Conservation (phyloP, 805 yeast genomes). For the Ogataea methanolica region DNA sequence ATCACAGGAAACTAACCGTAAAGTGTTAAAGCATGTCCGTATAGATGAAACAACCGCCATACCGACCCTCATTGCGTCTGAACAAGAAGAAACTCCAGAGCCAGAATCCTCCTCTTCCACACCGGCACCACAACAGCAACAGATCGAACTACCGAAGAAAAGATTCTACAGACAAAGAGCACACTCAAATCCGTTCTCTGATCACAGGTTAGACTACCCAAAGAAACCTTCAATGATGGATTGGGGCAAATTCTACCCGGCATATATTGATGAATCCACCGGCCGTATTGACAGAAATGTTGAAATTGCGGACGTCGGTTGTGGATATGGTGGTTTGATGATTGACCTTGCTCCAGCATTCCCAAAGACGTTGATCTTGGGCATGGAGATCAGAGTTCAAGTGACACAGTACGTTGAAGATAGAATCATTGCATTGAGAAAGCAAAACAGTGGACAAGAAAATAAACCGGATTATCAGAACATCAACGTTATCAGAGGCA, state of each 20-base stretch:
- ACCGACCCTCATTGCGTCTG: slow-evolving; percentile 3
- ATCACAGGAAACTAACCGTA: slow-evolving; percentile 39
- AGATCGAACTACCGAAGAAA: slow-evolving; percentile 59
- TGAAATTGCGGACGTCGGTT: slow-evolving; percentile 93
- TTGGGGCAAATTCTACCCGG: slow-evolving; percentile 78
- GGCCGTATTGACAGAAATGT: slow-evolving; percentile 49
- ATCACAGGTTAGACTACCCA: slow-evolving; percentile 90
- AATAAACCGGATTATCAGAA: slow-evolving; percentile 55
- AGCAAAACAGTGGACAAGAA: slow-evolving; percentile 30
- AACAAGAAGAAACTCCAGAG: slow-evolving; percentile 17
- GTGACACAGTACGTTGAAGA: slow-evolving; percentile 97
- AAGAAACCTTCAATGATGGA: slow-evolving; percentile 76
- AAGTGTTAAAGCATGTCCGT: slow-evolving; percentile 40
- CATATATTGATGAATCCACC: slow-evolving; percentile 36
- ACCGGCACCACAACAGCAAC: neutral
- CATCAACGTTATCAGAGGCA: slow-evolving; percentile 86
- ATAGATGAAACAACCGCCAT: slow-evolving; percentile 31
- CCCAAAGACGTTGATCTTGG: slow-evolving; percentile 72
- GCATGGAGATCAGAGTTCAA: slow-evolving; percentile 97
- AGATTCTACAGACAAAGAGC: slow-evolving; percentile 94
- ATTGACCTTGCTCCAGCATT: slow-evolving; percentile 74
- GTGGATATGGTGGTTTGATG: slow-evolving; percentile 94
- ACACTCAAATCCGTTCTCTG: slow-evolving; percentile 95
- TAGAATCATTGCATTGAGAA: slow-evolving; percentile 83
- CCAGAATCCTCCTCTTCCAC: neutral